phyloP scores from a whole-genome alignment of 208 protist species.

The Acanthamoeba triangularis region DNA sequence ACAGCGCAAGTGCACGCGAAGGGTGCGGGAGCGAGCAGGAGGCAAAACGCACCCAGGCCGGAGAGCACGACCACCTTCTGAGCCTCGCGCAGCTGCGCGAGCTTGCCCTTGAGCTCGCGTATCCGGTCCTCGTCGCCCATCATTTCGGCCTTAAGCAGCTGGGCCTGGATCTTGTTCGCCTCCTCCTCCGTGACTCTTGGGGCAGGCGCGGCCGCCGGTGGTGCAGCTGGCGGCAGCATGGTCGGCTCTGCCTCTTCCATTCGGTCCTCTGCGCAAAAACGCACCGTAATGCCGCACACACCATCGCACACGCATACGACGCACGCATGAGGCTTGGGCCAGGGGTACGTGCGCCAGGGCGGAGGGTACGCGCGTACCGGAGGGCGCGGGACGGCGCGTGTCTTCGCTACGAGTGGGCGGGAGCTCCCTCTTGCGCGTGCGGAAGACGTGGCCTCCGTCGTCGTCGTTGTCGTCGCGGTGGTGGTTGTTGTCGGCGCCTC shows the following conservation, averaged over 20 bases:
- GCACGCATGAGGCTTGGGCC: background rate
- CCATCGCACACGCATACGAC: background rate
- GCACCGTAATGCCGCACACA: background rate
- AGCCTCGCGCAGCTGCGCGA: background rate
- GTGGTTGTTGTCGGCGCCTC: background rate
- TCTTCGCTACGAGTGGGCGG: background rate
- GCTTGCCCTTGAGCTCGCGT: slow-evolving; percentile 29
- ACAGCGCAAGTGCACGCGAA: background rate
- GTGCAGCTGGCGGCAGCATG: background rate
- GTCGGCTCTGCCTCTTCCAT: background rate
- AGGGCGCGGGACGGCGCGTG: background rate
- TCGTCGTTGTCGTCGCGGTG: background rate
- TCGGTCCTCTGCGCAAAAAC: background rate
- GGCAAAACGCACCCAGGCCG: background rate
- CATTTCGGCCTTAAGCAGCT: slow-evolving; percentile 40
- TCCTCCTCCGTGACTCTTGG: background rate
- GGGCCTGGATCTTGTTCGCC: slow-evolving; percentile 1
- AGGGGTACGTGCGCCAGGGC: no score
- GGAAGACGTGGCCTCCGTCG: background rate
- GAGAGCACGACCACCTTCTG: slow-evolving; percentile 19
- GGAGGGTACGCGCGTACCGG: background rate
- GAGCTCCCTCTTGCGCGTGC: background rate
- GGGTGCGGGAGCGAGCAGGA: background rate
- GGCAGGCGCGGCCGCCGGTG: background rate
- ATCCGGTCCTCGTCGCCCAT: slow-evolving; percentile 37